phyloP scores from a whole-genome alignment of 2,329 filamentous ascomycete genomes.

The Corniculantispora saksenae region DNA sequence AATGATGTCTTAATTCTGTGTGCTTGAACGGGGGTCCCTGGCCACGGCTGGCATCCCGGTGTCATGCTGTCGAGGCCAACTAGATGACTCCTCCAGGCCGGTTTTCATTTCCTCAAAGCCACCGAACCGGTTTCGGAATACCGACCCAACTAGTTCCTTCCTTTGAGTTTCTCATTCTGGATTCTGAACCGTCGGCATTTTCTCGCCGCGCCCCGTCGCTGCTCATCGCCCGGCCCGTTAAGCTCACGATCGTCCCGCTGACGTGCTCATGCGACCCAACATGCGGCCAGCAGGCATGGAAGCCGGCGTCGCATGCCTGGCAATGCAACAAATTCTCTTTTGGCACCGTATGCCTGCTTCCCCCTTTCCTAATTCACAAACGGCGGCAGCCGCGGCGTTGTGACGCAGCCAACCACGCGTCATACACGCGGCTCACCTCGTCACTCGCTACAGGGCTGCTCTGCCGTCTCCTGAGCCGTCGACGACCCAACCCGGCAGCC shows the following conservation, averaged over 20 bases:
- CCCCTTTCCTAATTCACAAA: neutral
- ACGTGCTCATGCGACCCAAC: slow-evolving; percentile 11
- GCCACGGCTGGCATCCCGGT: neutral
- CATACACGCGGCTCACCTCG: neutral
- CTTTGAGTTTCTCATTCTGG: neutral
- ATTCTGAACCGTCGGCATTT: neutral
- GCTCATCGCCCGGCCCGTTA: neutral
- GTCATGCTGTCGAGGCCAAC: neutral
- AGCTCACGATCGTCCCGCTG: slow-evolving; percentile 8
- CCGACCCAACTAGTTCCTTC: neutral
- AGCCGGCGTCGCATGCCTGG: slow-evolving; percentile 7
- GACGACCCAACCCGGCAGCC: neutral
- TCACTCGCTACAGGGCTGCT: neutral
- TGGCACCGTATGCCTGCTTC: neutral
- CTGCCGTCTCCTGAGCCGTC: neutral
- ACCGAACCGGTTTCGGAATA: neutral
- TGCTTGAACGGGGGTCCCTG: neutral
- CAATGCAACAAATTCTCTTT: neutral
- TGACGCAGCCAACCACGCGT: neutral
- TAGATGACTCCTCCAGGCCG: neutral
- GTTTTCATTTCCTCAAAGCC: neutral
- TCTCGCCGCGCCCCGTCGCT: neutral
- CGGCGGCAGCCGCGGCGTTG: neutral
- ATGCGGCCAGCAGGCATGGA: slow-evolving; percentile 5
- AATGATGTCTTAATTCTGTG: neutral